A percentile compares a stretch with the other conserved stretches of the same genome.
These are phyloP conservation scores for Aurantiochytrium sp. DNA, from an alignment of 108 stramenopile species.

Conservation along the genomic window DNA sequence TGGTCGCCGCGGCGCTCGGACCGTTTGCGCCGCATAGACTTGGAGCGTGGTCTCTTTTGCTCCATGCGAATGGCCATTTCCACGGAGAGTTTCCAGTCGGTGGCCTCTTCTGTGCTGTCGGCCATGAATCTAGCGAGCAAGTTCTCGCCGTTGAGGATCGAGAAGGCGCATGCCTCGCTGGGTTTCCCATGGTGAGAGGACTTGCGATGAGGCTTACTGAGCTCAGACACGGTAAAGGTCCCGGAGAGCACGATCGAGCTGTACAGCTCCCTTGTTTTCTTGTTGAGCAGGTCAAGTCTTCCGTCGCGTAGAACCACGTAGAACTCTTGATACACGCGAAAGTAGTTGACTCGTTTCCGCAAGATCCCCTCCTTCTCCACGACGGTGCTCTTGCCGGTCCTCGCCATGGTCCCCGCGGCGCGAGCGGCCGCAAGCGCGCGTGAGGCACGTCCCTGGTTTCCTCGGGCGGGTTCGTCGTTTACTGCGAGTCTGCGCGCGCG, in stretches of 20 bases:
- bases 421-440: too few relatives aligned
- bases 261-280: neutral
- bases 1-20: constrained; percentile 10
- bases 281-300: neutral
- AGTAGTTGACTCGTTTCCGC: neutral
- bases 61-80: neutral
- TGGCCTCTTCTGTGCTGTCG: neutral
- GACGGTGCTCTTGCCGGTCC: neutral
- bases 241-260: neutral
- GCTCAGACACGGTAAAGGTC: neutral
- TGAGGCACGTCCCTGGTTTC: too few relatives aligned
- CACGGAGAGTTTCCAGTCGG: neutral
- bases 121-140: constrained; percentile 2
- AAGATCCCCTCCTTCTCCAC: constrained; percentile 10
- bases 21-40: neutral
- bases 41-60: neutral
- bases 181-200: neutral
- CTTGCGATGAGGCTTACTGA: neutral
- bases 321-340: constrained; percentile 4
- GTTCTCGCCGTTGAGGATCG: constrained; percentile 4
- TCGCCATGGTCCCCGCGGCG: neutral
- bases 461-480: too few relatives aligned
- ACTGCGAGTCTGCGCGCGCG: too few relatives aligned
- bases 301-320: constrained; percentile 6
- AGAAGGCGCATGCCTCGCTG: neutral